Conservation (phyloP, 371 early-diverging fungal genomes). For the Batkoa obscura region DNA sequence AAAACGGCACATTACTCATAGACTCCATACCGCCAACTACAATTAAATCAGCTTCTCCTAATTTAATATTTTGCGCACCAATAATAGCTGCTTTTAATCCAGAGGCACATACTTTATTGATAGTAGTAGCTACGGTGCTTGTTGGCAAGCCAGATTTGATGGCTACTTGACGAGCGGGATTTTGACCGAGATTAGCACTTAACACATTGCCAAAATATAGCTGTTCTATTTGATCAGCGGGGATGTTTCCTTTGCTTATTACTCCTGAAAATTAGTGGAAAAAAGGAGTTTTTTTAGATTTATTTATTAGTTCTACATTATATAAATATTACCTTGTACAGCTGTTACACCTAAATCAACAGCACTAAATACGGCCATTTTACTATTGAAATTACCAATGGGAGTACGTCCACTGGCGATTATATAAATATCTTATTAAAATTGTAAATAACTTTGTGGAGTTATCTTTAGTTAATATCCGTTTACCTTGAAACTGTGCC, state of each 20-base stretch:
- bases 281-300: slow-evolving; percentile 2
- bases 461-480: too few species aligned
- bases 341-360: slow-evolving; percentile 74
- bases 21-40: slow-evolving; percentile 95
- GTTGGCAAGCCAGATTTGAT: slow-evolving; percentile 67
- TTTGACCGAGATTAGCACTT: slow-evolving; percentile 76
- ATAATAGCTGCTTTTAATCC: slow-evolving; percentile 86
- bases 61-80: slow-evolving; percentile 63
- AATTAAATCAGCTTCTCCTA: slow-evolving; percentile 17
- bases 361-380: slow-evolving; percentile 68
- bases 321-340: slow-evolving; percentile 48
- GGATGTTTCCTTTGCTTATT: slow-evolving; percentile 42
- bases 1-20: slow-evolving; percentile 93
- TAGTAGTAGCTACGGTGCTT: slow-evolving; percentile 62
- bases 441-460: background rate
- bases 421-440: slow-evolving; percentile 52
- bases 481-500: too few species aligned
- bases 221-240: slow-evolving; percentile 56
- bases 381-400: slow-evolving; percentile 81
- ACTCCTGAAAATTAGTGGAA: slow-evolving; percentile 24
- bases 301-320: background rate
- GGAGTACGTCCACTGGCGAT: slow-evolving; percentile 83
- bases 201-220: slow-evolving; percentile 76
- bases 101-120: slow-evolving; percentile 97
- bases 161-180: slow-evolving; percentile 91